phyloP scores from a whole-genome alignment of 371 early-diverging fungal species.

The Rhizopus sp. region DNA sequence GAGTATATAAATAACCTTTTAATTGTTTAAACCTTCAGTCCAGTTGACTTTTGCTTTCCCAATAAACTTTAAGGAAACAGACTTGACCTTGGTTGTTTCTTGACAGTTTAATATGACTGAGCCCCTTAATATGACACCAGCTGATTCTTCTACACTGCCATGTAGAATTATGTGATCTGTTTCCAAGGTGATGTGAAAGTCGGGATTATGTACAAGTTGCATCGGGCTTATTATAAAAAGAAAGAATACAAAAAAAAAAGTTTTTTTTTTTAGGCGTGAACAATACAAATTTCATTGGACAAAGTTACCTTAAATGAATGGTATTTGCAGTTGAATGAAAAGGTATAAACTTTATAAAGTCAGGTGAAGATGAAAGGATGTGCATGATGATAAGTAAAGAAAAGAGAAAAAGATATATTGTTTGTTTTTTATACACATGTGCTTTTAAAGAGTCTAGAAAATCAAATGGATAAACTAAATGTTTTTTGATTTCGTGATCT shows the following conservation, averaged over 20 bases:
- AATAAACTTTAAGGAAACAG: slow-evolving; percentile 42
- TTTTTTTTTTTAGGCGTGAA: not conserved
- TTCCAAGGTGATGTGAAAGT: slow-evolving; percentile 44
- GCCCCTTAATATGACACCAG: slow-evolving; percentile 49
- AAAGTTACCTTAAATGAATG: not conserved
- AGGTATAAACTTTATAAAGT: no score
- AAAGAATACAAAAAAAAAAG: not conserved
- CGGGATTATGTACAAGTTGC: slow-evolving; percentile 38
- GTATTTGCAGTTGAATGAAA: not conserved
- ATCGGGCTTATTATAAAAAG: slow-evolving; percentile 29
- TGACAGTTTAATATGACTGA: slow-evolving; percentile 41
- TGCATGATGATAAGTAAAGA: not conserved
- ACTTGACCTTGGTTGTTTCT: slow-evolving; percentile 45
- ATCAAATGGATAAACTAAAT: no score
- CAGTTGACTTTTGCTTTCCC: slow-evolving; percentile 48
- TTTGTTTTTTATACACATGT: no score
- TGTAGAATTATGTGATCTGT: slow-evolving; percentile 46
- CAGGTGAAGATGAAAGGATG: slow-evolving; percentile 5
- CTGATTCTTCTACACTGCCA: slow-evolving; percentile 47
- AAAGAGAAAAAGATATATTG: no score
- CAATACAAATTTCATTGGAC: not conserved
- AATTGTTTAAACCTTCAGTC: slow-evolving; percentile 39
- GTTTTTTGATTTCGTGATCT: no score
- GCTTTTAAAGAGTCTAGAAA: no score
- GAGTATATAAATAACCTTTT: slow-evolving; percentile 3